Base-by-base conservation (phyloP, 306 rosid genomes). In the Quercus wislizeni region DNA sequence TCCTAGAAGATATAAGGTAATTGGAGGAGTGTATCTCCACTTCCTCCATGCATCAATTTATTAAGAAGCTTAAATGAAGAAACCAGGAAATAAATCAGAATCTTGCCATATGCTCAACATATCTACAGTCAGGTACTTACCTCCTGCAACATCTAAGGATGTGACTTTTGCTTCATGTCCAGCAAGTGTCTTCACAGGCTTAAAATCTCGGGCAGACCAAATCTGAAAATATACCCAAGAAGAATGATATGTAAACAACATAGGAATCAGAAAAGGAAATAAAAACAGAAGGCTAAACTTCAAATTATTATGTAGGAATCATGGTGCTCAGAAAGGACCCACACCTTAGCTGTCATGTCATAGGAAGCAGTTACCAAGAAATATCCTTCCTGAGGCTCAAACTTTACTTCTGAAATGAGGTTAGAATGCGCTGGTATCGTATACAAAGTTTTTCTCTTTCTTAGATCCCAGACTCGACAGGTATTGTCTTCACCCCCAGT, bases 301-400 rank as follows among this genome's bases (percentile, higher is more conserved):
- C 38, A 55, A 56, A 49, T 6, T 49, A 41, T 19, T 54, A 56
- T 72, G 64, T 2, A 38, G 49, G 56, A 59, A 73, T 21, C 41
- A 27, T 55, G 58, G 56, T 31, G 43, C 58, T 33, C 68, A 38
- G 55, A 51, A 67, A 80, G 63, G 55, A 25, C 54, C 57, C 23
- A 58, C 78, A 95, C 99, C 99, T 95, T 95, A 23, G 97, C 94
- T 49, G 98, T 93, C 97, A 88, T 91, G 82, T 95, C 98, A 88
- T 87, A 90, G 10, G 98, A 95, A 57, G 93, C 97, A 51, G 99
- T 93, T 59, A 89, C 97, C 85, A 95, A 86, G 87, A 89, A 95
- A 86, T 95, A 95, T 82, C 99, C 99, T 85, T 91, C 99, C 55
- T 93, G 98, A 52, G 98, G 98, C 81, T 95, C 97, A 83, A 86